Evolutionary conservation across 306 rosid species (phyloP).

Genomic region (Prosopis cineraria): DNA sequence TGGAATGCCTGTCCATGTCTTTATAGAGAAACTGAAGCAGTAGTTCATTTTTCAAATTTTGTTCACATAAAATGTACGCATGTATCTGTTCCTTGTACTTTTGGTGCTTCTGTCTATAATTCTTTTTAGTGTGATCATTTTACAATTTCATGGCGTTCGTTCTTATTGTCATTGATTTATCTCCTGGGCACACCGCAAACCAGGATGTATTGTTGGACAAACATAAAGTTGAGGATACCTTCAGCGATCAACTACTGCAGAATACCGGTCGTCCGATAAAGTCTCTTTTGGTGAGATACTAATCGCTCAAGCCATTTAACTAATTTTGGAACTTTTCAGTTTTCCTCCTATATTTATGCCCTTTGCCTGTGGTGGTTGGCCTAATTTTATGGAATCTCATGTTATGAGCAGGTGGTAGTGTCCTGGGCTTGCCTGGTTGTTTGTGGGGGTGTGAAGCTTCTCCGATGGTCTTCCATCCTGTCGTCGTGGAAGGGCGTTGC

Average conservation of each 20-base stretch:
- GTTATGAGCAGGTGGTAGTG: slow-evolving; percentile 62
- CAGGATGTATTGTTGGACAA: slow-evolving; percentile 89
- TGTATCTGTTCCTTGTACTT: not conserved
- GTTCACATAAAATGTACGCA: not conserved
- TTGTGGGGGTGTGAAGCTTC: slow-evolving; percentile 66
- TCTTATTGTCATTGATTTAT: not conserved
- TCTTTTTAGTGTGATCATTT: not conserved
- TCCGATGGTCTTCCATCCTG: slow-evolving; percentile 66
- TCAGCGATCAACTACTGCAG: slow-evolving; percentile 64
- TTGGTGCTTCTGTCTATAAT: slow-evolving; percentile 6
- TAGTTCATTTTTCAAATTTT: slow-evolving; percentile 1
- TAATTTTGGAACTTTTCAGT: not conserved
- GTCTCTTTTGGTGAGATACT: slow-evolving; percentile 77
- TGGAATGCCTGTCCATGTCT: not conserved
- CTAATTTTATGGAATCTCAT: not conserved
- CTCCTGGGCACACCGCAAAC: slow-evolving; percentile 10
- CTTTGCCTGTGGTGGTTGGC: not conserved
- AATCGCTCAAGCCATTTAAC: not conserved
- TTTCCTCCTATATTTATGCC: not conserved
- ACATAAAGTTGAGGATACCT: slow-evolving; percentile 72
- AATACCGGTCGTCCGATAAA: slow-evolving; percentile 65
- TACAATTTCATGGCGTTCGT: not conserved
- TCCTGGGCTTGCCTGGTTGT: slow-evolving; percentile 71
- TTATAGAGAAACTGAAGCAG: not conserved
- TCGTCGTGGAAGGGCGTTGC: slow-evolving; percentile 90